Percentiles rank a stretch among this genome's conserved stretches.
Evolutionary conservation across 2,329 filamentous ascomycete species (phyloP).

Genomic region (Lachnellula hyalina): DNA sequence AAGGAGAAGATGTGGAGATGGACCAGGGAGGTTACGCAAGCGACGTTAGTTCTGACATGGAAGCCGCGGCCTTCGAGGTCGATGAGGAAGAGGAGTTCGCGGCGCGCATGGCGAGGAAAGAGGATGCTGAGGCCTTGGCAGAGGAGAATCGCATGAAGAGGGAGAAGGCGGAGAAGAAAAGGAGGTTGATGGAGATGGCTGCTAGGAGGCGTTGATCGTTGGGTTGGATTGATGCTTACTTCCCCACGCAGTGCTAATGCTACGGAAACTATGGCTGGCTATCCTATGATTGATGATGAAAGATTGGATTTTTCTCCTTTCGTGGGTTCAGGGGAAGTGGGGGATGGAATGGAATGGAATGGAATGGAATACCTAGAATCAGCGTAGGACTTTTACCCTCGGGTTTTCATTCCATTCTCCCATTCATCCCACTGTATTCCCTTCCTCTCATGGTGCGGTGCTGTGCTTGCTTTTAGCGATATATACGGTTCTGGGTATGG

Average conservation of each 20-base stretch:
- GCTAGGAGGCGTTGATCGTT: slow-evolving; percentile 17
- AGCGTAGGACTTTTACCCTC: no score
- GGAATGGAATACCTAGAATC: no score
- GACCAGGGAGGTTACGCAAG: slow-evolving; percentile 62
- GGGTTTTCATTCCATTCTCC: no score
- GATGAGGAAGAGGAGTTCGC: slow-evolving; percentile 65
- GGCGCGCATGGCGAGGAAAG: slow-evolving; percentile 55
- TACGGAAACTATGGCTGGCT: background rate
- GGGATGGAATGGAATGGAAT: no score
- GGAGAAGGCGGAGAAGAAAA: slow-evolving; percentile 51
- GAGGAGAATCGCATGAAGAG: slow-evolving; percentile 57
- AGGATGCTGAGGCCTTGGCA: slow-evolving; percentile 60
- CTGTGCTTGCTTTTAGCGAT: background rate
- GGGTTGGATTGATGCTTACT: background rate
- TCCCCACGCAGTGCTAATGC: no score
- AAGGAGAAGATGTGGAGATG: slow-evolving; percentile 44
- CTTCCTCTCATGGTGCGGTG: background rate
- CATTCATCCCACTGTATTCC: no score
- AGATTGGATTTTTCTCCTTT: background rate
- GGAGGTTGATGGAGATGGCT: slow-evolving; percentile 29
- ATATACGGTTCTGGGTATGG: background rate
- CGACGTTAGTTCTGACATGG: slow-evolving; percentile 71
- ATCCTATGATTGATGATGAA: background rate
- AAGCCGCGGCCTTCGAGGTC: slow-evolving; percentile 68
- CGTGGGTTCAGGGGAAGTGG: background rate